Base-by-base conservation (phyloP, 495 filamentous ascomycete species). In the Aspergillus bertholletiae region DNA sequence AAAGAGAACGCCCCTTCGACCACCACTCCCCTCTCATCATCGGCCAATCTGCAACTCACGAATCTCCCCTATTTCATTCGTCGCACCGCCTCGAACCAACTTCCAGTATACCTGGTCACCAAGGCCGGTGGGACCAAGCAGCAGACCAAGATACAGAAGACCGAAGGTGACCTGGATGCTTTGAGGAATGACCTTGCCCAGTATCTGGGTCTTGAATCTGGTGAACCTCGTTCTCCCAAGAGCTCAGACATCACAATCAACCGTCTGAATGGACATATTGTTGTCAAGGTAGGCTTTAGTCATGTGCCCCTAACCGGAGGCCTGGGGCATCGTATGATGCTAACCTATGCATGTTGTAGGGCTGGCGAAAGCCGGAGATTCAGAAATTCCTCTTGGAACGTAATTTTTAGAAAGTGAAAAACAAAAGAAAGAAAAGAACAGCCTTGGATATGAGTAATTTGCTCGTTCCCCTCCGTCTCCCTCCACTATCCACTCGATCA, bases 71-170 rank as follows among this genome's bases (percentile, higher is more conserved):
- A 92, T 80, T 83, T 84, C 56, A 78, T 98, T 50, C 73, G 75
- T 48, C 88, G 88, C 45, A 93, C 89, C 6, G 65, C 73, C 9
- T 85, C 83, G 20, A 83, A 87, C 49, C 82, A 92, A 58, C 71
- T 91, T 2, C 84, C 90, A 12, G 81, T 97, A n/a, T 98, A 98
- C 69, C 73, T 84, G 4, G 71, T 83, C 49, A 69, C 70, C 51
- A 93, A 92, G 71, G 77, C 83, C 18, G 90, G 90, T 22, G 90
- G 92, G 2, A 95, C 88, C 53, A 74, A 85, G 58, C 82, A 86
- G 62, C 68, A 87, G 60, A 96, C 94, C 5, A 68, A 79, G 58
- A 75, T 98, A 48, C 84, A 88, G 62, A 90, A 88, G 70, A 80
- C 90, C 35, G 84, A 90, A 55, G 94, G 94, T 23, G 81, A 92